phyloP scores from a whole-genome alignment of 2,329 filamentous ascomycete genomes.

The Blastomyces silverae region DNA sequence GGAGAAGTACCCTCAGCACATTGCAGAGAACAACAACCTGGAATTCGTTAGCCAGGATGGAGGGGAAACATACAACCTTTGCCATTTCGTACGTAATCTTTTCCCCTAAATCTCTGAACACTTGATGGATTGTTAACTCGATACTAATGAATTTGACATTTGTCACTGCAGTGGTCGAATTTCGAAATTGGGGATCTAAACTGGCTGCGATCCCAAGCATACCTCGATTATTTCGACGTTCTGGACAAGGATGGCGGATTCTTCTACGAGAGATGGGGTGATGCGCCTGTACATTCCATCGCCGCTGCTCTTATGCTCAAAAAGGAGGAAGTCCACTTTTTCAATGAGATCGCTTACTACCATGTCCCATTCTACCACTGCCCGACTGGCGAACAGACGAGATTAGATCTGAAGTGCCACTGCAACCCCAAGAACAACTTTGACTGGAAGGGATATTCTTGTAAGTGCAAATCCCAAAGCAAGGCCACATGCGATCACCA shows the following conservation, averaged over 20 bases:
- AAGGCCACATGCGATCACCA: neutral
- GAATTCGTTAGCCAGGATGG: constrained; percentile 84
- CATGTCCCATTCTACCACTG: constrained; percentile 98
- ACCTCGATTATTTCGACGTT: constrained; percentile 82
- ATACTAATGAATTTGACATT: constrained; percentile 14
- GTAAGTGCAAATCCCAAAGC: constrained; percentile 51
- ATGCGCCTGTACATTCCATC: constrained; percentile 97
- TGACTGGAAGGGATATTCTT: constrained; percentile 98
- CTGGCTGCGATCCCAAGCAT: constrained; percentile 84
- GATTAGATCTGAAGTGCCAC: constrained; percentile 80
- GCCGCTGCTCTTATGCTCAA: constrained; percentile 78
- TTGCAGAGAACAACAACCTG: constrained; percentile 78
- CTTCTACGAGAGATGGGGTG: constrained; percentile 98
- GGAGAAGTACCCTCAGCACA: constrained; percentile 78
- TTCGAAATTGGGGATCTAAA: constrained; percentile 93
- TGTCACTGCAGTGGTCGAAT: constrained; percentile 74
- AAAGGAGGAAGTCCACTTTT: constrained; percentile 96
- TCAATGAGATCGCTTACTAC: constrained; percentile 97
- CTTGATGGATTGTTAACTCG: neutral
- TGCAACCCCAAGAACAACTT: constrained; percentile 97
- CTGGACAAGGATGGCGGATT: constrained; percentile 91
- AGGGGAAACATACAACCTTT: constrained; percentile 90
- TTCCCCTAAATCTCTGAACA: neutral
- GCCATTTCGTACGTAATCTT: constrained; percentile 74
- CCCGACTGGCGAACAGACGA: constrained; percentile 78